Percentiles rank a stretch among this genome's conserved stretches.
Evolutionary conservation across 306 rosid genomes (phyloP).

Genomic region (Acacia acuminata): DNA sequence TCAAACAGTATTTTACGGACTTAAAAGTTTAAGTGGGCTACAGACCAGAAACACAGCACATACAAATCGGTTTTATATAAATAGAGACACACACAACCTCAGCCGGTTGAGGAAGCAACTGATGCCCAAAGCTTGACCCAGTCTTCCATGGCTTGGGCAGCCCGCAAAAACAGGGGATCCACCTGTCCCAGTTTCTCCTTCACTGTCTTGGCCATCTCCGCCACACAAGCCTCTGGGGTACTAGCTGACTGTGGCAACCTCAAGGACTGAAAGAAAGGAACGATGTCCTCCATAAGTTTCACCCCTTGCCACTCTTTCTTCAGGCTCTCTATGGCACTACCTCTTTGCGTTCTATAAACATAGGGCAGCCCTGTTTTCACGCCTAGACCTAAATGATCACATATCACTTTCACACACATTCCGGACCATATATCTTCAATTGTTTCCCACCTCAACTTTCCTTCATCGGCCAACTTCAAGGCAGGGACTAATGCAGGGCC

Average conservation of each 20-base stretch:
- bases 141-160: slow-evolving; percentile 83
- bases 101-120: slow-evolving; percentile 43
- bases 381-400: slow-evolving; percentile 83
- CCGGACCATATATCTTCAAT: slow-evolving; percentile 96
- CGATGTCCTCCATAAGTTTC: slow-evolving; percentile 91
- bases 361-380: slow-evolving; percentile 92
- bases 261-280: slow-evolving; percentile 91
- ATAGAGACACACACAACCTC: slow-evolving; percentile 3
- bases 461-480: slow-evolving; percentile 79
- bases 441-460: slow-evolving; percentile 95
- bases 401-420: slow-evolving; percentile 80
- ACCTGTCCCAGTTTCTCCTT: slow-evolving; percentile 80
- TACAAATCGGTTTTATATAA: neutral
- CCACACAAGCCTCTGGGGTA: slow-evolving; percentile 74
- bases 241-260: slow-evolving; percentile 63
- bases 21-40: neutral
- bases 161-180: slow-evolving; percentile 69
- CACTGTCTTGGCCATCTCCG: slow-evolving; percentile 71
- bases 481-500: slow-evolving; percentile 93
- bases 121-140: slow-evolving; percentile 91
- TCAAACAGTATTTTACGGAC: slow-evolving; percentile 19
- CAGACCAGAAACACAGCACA: slow-evolving; percentile 26
- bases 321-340: slow-evolving; percentile 82
- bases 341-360: slow-evolving; percentile 89
- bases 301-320: slow-evolving; percentile 99